Evolutionary conservation across 1,284 basidiomycete genomes (phyloP).

Genomic region (Rugosomyces carneus): DNA sequence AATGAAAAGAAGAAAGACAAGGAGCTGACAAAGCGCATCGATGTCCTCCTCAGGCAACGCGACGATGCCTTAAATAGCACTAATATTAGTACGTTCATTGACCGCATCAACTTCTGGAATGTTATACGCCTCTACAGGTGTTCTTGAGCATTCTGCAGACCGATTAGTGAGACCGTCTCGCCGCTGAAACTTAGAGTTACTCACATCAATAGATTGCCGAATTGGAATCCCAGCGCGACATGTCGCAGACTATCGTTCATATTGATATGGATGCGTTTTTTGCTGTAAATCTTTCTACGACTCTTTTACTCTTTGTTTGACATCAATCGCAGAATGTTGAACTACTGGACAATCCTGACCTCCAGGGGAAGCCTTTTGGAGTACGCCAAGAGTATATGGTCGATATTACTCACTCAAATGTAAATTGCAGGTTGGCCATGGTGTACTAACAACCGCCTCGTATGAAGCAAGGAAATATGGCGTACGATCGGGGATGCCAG

Average conservation of each 20-base stretch:
- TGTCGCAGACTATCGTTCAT: conserved; percentile 81
- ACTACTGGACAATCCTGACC: conserved; percentile 70
- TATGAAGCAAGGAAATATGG: conserved; percentile 90
- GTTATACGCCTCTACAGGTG: conserved; percentile 29
- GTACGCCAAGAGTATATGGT: conserved; percentile 40
- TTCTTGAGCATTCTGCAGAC: conserved; percentile 49
- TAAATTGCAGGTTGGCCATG: conserved; percentile 55
- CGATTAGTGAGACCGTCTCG: conserved; percentile 34
- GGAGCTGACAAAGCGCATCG: conserved; percentile 69
- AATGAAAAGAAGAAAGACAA: conserved; percentile 83
- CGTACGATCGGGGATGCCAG: conserved; percentile 84
- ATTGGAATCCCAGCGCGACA: conserved; percentile 74
- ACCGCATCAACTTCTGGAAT: neutral
- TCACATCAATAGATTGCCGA: conserved; percentile 53
- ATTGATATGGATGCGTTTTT: conserved; percentile 80
- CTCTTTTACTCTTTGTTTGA: neutral
- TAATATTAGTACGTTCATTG: conserved; percentile 42
- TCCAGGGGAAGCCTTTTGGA: conserved; percentile 83
- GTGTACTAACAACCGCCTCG: conserved; percentile 82
- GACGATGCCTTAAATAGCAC: conserved; percentile 54
- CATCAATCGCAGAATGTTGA: conserved; percentile 58
- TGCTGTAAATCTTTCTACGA: conserved; percentile 28
- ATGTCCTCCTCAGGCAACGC: conserved; percentile 56
- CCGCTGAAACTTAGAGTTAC: conserved; percentile 2
- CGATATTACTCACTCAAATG: neutral